Evolutionary conservation across 106 monocot genomes (phyloP).

Genomic region (Iris macrosiphon): DNA sequence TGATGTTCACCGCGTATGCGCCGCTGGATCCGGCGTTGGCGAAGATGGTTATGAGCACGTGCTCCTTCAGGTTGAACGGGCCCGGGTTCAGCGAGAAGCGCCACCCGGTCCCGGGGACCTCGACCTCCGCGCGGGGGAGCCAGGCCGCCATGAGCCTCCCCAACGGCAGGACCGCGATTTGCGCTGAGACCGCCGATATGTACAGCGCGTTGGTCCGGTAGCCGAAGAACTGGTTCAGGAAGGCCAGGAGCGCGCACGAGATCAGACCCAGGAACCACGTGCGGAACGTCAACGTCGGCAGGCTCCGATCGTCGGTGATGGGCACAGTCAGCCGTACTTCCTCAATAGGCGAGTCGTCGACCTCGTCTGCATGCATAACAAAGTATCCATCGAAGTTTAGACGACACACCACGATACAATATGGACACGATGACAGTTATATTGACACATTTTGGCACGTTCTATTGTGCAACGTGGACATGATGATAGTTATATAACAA

Average conservation of each 20-base stretch:
- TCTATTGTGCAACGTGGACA: too few relatives aligned
- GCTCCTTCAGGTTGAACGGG: conserved; percentile 22
- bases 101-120: conserved; percentile 5
- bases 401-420: too few relatives aligned
- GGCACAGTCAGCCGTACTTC: conserved; percentile 22
- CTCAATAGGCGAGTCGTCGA: conserved; percentile 19
- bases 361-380: conserved; percentile 15
- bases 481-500: too few relatives aligned
- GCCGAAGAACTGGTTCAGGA: conserved; percentile 21
- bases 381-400: too few relatives aligned
- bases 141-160: conserved; percentile 15
- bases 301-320: conserved; percentile 17
- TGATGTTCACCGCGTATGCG: conserved; percentile 34
- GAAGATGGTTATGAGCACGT: conserved; percentile 19
- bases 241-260: conserved; percentile 9
- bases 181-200: conserved; percentile 11
- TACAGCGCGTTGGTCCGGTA: conserved; percentile 9
- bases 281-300: conserved; percentile 15
- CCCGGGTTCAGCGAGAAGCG: conserved; percentile 23
- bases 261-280: conserved; percentile 20
- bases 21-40: conserved; percentile 21
- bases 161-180: conserved; percentile 10
- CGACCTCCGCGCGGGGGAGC: conserved; percentile 6
- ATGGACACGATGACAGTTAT: too few relatives aligned
- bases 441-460: too few relatives aligned